Base-by-base conservation (phyloP, 108 stramenopile genomes). In the Hondaea fermentalgiana region DNA sequence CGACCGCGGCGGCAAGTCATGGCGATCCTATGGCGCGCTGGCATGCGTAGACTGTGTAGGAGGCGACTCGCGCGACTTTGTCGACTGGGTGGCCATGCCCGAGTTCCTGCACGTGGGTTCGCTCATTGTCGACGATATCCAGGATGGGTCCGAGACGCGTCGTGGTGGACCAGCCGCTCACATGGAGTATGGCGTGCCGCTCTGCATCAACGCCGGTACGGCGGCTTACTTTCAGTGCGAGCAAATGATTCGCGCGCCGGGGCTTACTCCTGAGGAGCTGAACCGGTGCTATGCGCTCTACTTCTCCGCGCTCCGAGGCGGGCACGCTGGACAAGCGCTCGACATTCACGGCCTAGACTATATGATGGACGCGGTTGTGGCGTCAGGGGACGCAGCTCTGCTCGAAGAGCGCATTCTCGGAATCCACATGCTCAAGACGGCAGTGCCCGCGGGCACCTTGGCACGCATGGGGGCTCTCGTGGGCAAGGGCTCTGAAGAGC, bases 91-190 rank as follows among this genome's bases (percentile, higher is more conserved):
- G 23, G 72, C 89, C 49, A 89, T 89, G 89, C 89, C 89, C 35
- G 89, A 89, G 88, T 89, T 89, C 58, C 49, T 89, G 51, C 89
- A 89, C 14, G 89, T 89, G 28, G 89, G 89, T 21, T 89, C 89
- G 6, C 89, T 89, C 49, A 89, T 89, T 57, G 64, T 89, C 0
- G 89, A 89, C 53, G 89, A 89, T 53, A 57, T 89, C 55, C 87
- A 89, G 53, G 89, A 89, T 57, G 28, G 87, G 43, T 87, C 87
- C 57, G 23, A 59, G 45, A 25, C 88, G 12, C 87, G 89, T 5
- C 89, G 89, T 17, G 89, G 89, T 35, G 87, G 87, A 21, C 45
- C 19, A 4, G 55, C 88, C 35, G 57, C 58, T 14, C 89, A 89
- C 89, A 58, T 58, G 8, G 45, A 49, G 60, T 89, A 88, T 58